Base-by-base conservation (phyloP, 2,329 filamentous ascomycete species). In the Epichloe scottii region DNA sequence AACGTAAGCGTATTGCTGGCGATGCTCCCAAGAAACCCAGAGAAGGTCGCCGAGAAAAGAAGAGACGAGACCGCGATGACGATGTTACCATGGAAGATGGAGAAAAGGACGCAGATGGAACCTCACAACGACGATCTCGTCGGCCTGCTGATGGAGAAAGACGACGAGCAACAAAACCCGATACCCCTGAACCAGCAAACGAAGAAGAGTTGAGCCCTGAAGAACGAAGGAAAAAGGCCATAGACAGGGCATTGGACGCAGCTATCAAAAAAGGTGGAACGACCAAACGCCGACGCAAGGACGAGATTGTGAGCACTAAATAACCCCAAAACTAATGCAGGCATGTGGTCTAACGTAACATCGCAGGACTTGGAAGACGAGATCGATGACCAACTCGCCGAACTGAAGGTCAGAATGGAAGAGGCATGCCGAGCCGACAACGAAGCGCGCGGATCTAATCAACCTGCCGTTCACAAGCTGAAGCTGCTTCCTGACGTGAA, bases 401-500 rank as follows among this genome's bases (percentile, higher is more conserved):
- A 85, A 46, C 84, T 98, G 66, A 93, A 93, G 62, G 77, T 87
- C 50, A 82, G 83, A 51, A 98, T 98, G 90, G 89, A 93, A 58
- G 78, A 82, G 57, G 93, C 93, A 15, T 95, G 91, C 54, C 81
- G 90, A 66, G 80, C 82, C 38, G 93, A 98, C 67, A 90, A 91
- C 59, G 73, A 82, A 51, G 89, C 88, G 39, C 89, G 93, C 59
- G 79, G 85, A 57, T 77, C 82, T 48, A 84, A 85, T 57, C 77
- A 88, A 62, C 89, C 91, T 0, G 93, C 93, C 33, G 81, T 89
- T 53, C 85, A 95, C 71, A 98, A 98, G 72, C 79, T 98, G 44
- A 89, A 90, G 70, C 84, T 98, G 58, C 81, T 98, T 15, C 90
- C 91, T 1, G 85, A 95, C 65, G 93, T 98, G 14, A 84, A 90